These are phyloP conservation scores for Mucor lusitanicus DNA, from an alignment of 371 early-diverging fungal genomes.

Conservation along the genomic window DNA sequence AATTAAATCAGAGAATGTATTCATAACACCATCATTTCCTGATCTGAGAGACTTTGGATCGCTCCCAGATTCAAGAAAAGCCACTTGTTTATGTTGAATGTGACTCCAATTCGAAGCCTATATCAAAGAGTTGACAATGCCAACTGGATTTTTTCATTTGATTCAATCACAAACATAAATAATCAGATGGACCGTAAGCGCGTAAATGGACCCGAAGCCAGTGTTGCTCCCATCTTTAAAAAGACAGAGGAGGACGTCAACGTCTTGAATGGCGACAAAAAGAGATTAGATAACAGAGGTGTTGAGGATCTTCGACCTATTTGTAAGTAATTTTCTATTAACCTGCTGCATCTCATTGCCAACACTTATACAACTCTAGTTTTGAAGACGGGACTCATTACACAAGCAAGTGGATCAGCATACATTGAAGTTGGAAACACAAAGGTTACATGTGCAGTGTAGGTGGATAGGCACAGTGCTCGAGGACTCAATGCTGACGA, in stretches of 20 bases:
- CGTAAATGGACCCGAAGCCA: slow-evolving; percentile 75
- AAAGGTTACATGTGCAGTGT: slow-evolving; percentile 91
- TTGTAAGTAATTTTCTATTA: slow-evolving; percentile 37
- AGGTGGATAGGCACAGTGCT: slow-evolving; percentile 27
- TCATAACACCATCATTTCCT: background rate
- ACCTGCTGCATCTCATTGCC: background rate
- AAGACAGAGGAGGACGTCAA: slow-evolving; percentile 24
- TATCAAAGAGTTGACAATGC: background rate
- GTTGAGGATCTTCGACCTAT: slow-evolving; percentile 63
- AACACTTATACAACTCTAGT: slow-evolving; percentile 37
- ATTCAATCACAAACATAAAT: background rate
- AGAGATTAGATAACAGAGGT: slow-evolving; percentile 58
- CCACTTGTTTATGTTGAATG: background rate
- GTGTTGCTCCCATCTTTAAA: slow-evolving; percentile 66
- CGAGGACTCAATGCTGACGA: background rate
- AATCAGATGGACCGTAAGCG: slow-evolving; percentile 77
- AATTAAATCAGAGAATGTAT: background rate
- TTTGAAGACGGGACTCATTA: slow-evolving; percentile 82
- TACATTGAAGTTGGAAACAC: slow-evolving; percentile 86
- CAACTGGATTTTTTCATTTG: background rate
- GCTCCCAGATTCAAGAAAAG: background rate
- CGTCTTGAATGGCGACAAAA: slow-evolving; percentile 31
- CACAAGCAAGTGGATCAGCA: slow-evolving; percentile 90
- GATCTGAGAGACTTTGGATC: background rate
- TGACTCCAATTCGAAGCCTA: background rate